Evolutionary conservation across 352 stramenopile genomes (phyloP).

Genomic region (Phytophthora cryptogea): DNA sequence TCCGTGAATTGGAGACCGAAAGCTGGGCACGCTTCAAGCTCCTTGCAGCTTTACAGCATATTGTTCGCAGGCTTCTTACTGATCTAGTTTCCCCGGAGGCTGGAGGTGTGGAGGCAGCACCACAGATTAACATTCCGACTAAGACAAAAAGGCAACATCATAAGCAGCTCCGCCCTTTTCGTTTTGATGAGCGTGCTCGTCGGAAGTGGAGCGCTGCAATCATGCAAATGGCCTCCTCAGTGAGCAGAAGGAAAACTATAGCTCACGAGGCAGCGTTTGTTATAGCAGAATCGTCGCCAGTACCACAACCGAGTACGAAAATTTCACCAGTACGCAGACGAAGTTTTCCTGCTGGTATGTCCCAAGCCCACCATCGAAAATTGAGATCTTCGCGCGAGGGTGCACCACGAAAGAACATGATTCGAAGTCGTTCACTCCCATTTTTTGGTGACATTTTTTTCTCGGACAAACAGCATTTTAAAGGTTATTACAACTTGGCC

Average conservation of each 20-base stretch:
- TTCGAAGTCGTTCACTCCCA: conserved; percentile 49
- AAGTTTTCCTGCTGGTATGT: conserved; percentile 11
- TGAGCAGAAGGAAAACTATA: conserved; percentile 22
- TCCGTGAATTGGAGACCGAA: conserved; percentile 48
- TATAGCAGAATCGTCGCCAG: not conserved
- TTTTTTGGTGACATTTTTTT: conserved; percentile 51
- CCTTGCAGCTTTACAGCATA: conserved; percentile 41
- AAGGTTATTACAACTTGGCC: conserved; percentile 5
- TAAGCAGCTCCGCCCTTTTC: conserved; percentile 21
- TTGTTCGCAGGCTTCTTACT: conserved; percentile 36
- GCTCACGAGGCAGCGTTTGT: not conserved
- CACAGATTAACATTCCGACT: not conserved
- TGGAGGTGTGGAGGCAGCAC: not conserved
- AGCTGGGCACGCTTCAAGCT: conserved; percentile 52
- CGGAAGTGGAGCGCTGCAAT: conserved; percentile 27
- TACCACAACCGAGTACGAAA: conserved; percentile 6
- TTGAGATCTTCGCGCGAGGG: not conserved
- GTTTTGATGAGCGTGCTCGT: conserved; percentile 19
- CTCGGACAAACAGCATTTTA: conserved; percentile 1
- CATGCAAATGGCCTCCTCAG: conserved; percentile 25
- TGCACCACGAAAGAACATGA: conserved; percentile 5
- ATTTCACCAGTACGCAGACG: conserved; percentile 3
- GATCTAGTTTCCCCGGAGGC: conserved; percentile 23
- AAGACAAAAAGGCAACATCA: conserved; percentile 3
- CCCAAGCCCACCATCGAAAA: not conserved